These are phyloP conservation scores for Linanthus parryae DNA, from an alignment of 148 eudicot species.

Conservation along the genomic window DNA sequence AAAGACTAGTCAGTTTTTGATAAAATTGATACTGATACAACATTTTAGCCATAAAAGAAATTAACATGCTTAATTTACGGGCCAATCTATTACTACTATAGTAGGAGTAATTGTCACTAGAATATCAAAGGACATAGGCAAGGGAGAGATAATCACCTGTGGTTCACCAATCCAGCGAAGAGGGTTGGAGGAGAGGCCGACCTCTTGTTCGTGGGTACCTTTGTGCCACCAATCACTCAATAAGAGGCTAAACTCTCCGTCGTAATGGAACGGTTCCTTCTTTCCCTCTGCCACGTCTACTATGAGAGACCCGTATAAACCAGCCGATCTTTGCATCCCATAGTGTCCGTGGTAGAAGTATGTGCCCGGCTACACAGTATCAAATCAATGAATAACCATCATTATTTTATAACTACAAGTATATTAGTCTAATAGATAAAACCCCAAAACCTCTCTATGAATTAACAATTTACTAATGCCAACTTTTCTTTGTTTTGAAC, in stretches of 20 bases:
- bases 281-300: constrained; percentile 57
- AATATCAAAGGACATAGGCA: neutral
- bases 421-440: too few species aligned
- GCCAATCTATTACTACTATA: too few species aligned
- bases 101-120: too few species aligned
- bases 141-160: constrained; percentile 30
- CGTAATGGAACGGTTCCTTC: constrained; percentile 53
- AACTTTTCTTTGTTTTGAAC: too few species aligned
- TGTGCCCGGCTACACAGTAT: constrained; percentile 77
- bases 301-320: constrained; percentile 69
- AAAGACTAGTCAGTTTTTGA: too few species aligned
- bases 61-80: too few species aligned
- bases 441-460: too few species aligned
- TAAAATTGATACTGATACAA: too few species aligned
- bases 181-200: constrained; percentile 58
- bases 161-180: constrained; percentile 87
- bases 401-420: too few species aligned
- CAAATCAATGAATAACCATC: too few species aligned
- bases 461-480: too few species aligned
- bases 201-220: constrained; percentile 39
- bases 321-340: constrained; percentile 89
- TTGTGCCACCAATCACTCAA: constrained; percentile 86
- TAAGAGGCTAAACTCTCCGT: constrained; percentile 57
- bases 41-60: too few species aligned
- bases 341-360: constrained; percentile 86